Evolutionary conservation across 2,329 filamentous ascomycete species (phyloP).

Genomic region (Lojkania enalia): DNA sequence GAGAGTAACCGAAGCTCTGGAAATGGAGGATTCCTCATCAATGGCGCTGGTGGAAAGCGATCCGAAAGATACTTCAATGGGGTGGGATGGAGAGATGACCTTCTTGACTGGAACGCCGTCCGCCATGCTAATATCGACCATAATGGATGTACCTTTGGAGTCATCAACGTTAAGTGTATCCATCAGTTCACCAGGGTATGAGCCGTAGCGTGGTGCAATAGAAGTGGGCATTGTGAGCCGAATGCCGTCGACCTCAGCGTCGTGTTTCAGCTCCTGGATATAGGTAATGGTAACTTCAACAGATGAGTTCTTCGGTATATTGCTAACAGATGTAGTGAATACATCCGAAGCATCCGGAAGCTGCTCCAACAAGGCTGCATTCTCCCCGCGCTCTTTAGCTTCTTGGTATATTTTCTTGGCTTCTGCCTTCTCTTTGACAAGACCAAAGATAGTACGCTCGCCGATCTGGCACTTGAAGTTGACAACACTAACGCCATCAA

Average conservation of each 20-base stretch:
- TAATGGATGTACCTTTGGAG: slow-evolving; percentile 53
- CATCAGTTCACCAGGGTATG: slow-evolving; percentile 33
- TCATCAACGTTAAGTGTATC: slow-evolving; percentile 12
- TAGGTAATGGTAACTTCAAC: slow-evolving; percentile 65
- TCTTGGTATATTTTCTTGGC: slow-evolving; percentile 62
- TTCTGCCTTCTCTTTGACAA: slow-evolving; percentile 65
- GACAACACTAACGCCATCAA: slow-evolving; percentile 69
- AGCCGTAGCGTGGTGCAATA: slow-evolving; percentile 67
- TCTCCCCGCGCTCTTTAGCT: slow-evolving; percentile 61
- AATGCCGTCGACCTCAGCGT: slow-evolving; percentile 65
- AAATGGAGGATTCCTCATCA: slow-evolving; percentile 53
- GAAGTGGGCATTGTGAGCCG: slow-evolving; percentile 67
- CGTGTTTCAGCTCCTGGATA: slow-evolving; percentile 70
- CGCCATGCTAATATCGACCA: slow-evolving; percentile 60
- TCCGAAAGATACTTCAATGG: slow-evolving; percentile 65
- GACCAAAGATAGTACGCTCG: slow-evolving; percentile 60
- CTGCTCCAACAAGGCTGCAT: slow-evolving; percentile 66
- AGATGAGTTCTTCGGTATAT: slow-evolving; percentile 60
- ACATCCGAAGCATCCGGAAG: slow-evolving; percentile 61
- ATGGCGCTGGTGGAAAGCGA: slow-evolving; percentile 51
- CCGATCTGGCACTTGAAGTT: slow-evolving; percentile 66
- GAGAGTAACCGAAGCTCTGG: slow-evolving; percentile 63
- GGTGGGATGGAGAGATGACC: slow-evolving; percentile 67
- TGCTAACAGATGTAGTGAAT: slow-evolving; percentile 68
- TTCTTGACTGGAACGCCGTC: slow-evolving; percentile 58